These are phyloP conservation scores for Artemisia argyi DNA, from an alignment of 129 eudicot species.

Conservation along the genomic window DNA sequence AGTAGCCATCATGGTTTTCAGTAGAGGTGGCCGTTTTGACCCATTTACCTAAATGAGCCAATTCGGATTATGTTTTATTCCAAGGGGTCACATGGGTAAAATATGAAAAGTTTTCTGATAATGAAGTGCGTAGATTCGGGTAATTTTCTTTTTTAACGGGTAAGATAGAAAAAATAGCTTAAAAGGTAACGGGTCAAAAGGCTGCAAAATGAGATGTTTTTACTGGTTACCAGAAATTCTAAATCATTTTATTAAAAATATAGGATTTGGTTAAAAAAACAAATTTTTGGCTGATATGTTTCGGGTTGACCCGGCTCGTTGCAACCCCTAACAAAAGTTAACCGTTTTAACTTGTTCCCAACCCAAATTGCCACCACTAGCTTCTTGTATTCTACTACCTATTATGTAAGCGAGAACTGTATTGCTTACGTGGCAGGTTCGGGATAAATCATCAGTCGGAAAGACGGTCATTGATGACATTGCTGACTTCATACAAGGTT, in stretches of 20 bases:
- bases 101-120: too few relatives aligned
- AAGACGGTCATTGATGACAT: constrained; percentile 82
- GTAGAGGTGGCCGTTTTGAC: background rate
- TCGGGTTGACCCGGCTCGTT: background rate
- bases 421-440: constrained; percentile 50
- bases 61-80: background rate
- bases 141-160: too few relatives aligned
- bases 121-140: too few relatives aligned
- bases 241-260: background rate
- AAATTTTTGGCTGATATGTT: background rate
- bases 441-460: constrained; percentile 89
- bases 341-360: too few relatives aligned
- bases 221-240: background rate
- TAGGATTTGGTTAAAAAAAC: background rate
- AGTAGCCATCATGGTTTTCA: constrained; percentile 13
- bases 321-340: too few relatives aligned
- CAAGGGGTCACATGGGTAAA: background rate
- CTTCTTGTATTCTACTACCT: constrained; percentile 6
- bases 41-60: background rate
- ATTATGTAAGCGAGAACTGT: constrained; percentile 12
- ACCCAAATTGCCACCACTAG: constrained; percentile 6
- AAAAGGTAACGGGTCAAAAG: background rate
- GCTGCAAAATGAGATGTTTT: background rate
- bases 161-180: background rate
- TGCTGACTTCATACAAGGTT: constrained; percentile 71